phyloP scores from a whole-genome alignment of 208 protist genomes.

The Leishmania martiniquensis region DNA sequence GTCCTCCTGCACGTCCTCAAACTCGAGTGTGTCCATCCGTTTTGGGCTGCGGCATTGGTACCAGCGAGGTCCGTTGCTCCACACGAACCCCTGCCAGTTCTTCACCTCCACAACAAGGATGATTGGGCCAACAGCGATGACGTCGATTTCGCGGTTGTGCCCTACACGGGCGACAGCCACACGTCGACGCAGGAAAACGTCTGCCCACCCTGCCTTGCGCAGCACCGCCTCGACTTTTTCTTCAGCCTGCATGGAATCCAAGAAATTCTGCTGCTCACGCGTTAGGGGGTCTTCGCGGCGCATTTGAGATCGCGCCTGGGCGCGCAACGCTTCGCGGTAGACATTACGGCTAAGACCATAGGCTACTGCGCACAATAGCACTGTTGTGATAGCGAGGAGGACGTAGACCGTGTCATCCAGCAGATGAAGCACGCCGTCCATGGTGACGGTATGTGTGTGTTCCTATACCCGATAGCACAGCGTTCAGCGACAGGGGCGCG shows the following conservation, averaged over 20 bases:
- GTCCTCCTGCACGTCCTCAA: constrained; percentile 86
- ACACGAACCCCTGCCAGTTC: constrained; percentile 90
- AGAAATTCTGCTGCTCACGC: constrained; percentile 38
- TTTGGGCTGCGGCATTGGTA: constrained; percentile 63
- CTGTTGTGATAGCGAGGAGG: constrained; percentile 39
- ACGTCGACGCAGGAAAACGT: constrained; percentile 83
- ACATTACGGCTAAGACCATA: constrained; percentile 48
- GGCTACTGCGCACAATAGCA: constrained; percentile 42
- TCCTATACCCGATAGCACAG: neutral
- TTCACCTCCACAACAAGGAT: constrained; percentile 91
- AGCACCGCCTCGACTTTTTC: constrained; percentile 68
- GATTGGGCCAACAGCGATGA: constrained; percentile 77
- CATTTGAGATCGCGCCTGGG: constrained; percentile 50
- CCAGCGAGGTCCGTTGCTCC: constrained; percentile 84
- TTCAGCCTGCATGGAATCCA: constrained; percentile 75
- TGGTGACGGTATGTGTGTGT: too few relatives aligned
- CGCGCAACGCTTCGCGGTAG: constrained; percentile 51
- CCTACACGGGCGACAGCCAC: constrained; percentile 69
- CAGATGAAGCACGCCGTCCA: constrained; percentile 11
- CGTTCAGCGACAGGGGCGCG: neutral
- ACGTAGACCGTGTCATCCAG: constrained; percentile 47
- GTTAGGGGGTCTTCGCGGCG: constrained; percentile 41
- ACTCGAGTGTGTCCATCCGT: constrained; percentile 63
- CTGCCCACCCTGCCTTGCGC: constrained; percentile 71
- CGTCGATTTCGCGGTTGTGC: constrained; percentile 92